phyloP scores from a whole-genome alignment of 768 basidiomycete genomes.

The Mycena vitilis region DNA sequence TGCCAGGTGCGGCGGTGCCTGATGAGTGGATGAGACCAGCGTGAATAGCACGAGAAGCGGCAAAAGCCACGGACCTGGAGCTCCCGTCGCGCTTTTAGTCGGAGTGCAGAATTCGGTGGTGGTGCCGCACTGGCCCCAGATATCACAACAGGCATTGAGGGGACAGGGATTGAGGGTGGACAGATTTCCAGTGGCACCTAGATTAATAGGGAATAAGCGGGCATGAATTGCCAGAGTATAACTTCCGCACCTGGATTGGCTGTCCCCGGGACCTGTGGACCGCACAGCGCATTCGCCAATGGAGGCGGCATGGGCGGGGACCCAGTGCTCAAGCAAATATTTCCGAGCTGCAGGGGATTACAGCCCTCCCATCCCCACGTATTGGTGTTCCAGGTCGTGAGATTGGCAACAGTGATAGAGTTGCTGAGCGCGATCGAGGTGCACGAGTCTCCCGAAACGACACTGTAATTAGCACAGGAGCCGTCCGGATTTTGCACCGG shows the following conservation, averaged over 20 bases:
- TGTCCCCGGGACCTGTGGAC: conserved; percentile 13
- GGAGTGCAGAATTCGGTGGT: conserved; percentile 19
- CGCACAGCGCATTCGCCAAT: conserved; percentile 6
- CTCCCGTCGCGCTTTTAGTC: not conserved
- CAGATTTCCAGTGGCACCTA: too few species aligned
- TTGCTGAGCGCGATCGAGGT: conserved; percentile 1
- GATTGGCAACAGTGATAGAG: conserved; percentile 5
- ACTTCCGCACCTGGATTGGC: not conserved
- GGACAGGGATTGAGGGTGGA: conserved; percentile 5
- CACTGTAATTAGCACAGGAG: not conserved
- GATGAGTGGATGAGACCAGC: too few species aligned
- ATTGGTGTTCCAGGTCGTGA: conserved; percentile 1
- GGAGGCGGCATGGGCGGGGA: conserved; percentile 10
- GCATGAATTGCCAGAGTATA: conserved; percentile 10
- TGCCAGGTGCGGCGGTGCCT: too few species aligned
- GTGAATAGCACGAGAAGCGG: too few species aligned
- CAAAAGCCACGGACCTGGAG: too few species aligned
- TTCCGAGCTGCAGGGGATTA: not conserved
- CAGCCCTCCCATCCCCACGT: conserved; percentile 20
- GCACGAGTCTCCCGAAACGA: conserved; percentile 14
- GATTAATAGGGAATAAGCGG: not conserved
- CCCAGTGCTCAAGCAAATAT: conserved; percentile 16
- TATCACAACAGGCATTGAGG: conserved; percentile 13
- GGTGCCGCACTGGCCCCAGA: conserved; percentile 23
- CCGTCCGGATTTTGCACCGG: conserved; percentile 4